These are phyloP conservation scores for Macrolepiota fuliginosa DNA, from an alignment of 768 basidiomycete species.

Conservation along the genomic window DNA sequence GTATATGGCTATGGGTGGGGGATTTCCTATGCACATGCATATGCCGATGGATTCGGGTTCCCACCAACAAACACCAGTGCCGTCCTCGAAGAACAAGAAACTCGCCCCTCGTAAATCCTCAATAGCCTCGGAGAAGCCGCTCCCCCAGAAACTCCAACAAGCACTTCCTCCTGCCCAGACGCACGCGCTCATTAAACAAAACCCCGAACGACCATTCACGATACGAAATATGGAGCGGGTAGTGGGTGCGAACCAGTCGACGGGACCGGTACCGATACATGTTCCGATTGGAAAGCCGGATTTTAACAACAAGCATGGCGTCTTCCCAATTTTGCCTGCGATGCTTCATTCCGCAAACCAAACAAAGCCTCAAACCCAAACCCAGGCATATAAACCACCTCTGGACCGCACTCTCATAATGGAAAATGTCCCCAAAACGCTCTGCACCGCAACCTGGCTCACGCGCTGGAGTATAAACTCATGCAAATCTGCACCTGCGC, in stretches of 20 bases:
- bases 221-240: neutral
- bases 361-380: neutral
- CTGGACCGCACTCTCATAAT: conserved; percentile 53
- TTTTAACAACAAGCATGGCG: conserved; percentile 44
- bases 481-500: conserved; percentile 34
- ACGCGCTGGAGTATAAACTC: conserved; percentile 41
- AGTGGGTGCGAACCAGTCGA: neutral
- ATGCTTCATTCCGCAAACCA: neutral
- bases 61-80: neutral
- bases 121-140: neutral
- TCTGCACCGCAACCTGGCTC: conserved; percentile 40
- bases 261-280: conserved; percentile 17
- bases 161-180: neutral
- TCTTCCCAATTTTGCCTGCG: conserved; percentile 32
- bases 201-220: conserved; percentile 4
- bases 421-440: conserved; percentile 51
- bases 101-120: neutral
- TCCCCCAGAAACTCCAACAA: neutral
- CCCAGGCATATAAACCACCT: conserved; percentile 37
- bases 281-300: conserved; percentile 44
- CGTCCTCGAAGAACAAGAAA: neutral
- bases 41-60: neutral
- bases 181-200: neutral
- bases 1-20: neutral
- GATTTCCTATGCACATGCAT: neutral